phyloP scores from a whole-genome alignment of 2,329 filamentous ascomycete genomes.

The Colletotrichum salicis region DNA sequence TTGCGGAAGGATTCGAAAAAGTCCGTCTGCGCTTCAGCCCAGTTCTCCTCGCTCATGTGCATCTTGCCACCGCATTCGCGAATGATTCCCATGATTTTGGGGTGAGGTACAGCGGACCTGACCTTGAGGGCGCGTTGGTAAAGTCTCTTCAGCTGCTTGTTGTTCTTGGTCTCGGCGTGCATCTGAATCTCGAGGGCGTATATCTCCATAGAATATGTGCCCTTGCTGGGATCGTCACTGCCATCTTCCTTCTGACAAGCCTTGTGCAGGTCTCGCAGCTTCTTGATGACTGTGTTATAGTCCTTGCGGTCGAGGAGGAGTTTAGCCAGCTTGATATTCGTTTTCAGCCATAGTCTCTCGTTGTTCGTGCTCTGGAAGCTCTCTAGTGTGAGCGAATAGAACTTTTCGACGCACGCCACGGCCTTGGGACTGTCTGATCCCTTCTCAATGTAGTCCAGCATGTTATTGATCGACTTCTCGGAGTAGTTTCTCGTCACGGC shows the following conservation, averaged over 20 bases:
- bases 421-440: constrained; percentile 75
- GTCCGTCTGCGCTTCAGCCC: constrained; percentile 95
- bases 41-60: constrained; percentile 99
- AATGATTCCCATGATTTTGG: constrained; percentile 99
- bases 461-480: constrained; percentile 99
- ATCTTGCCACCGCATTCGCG: constrained; percentile 99
- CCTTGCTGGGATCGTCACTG: constrained; percentile 90
- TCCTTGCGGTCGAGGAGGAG: constrained; percentile 92
- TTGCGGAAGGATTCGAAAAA: constrained; percentile 99
- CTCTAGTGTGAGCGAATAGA: constrained; percentile 92
- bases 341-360: constrained; percentile 96
- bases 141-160: constrained; percentile 92
- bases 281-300: constrained; percentile 81
- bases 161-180: constrained; percentile 96
- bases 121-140: constrained; percentile 94
- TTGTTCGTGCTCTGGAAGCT: constrained; percentile 99
- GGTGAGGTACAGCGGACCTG: constrained; percentile 95
- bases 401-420: constrained; percentile 86
- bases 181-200: constrained; percentile 99
- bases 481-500: constrained; percentile 98
- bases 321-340: constrained; percentile 95
- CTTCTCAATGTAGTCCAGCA: constrained; percentile 98
- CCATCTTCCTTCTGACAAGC: constrained; percentile 90
- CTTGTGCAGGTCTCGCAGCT: constrained; percentile 87
- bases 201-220: constrained; percentile 94